phyloP scores from a whole-genome alignment of 805 yeast genomes.

The Komagataella pastoris region DNA sequence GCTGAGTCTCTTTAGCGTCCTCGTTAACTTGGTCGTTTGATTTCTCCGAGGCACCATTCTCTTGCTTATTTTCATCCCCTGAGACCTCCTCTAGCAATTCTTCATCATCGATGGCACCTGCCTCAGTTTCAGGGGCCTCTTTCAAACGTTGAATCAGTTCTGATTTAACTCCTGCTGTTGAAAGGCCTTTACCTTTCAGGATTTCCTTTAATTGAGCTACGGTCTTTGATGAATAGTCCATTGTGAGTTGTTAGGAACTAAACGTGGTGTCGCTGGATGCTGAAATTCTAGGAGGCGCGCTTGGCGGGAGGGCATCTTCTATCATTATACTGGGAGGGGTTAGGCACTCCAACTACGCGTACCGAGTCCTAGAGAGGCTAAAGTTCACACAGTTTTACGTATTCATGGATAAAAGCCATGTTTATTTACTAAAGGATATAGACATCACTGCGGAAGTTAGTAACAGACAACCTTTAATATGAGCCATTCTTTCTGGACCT shows the following conservation, averaged over 20 bases:
- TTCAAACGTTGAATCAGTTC: conserved; percentile 57
- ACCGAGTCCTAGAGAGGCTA: background rate
- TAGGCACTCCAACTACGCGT: background rate
- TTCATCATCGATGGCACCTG: conserved; percentile 6
- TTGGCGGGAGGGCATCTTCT: background rate
- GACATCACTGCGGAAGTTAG: too few relatives aligned
- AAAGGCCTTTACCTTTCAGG: conserved; percentile 52
- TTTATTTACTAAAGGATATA: too few relatives aligned
- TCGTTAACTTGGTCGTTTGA: background rate
- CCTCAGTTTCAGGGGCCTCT: conserved; percentile 34
- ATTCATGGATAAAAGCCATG: too few relatives aligned
- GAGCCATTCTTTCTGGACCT: too few relatives aligned
- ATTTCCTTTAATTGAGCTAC: conserved; percentile 78
- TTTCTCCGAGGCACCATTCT: conserved; percentile 6
- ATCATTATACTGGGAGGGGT: background rate
- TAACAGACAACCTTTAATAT: too few relatives aligned
- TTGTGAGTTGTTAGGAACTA: background rate
- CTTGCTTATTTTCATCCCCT: conserved; percentile 10
- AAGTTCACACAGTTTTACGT: too few relatives aligned
- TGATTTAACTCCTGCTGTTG: conserved; percentile 68
- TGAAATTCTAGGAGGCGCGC: background rate
- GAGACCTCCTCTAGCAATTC: conserved; percentile 8
- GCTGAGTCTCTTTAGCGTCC: conserved; percentile 5
- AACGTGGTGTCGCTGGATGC: background rate
- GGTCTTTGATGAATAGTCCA: conserved; percentile 18